Conservation (phyloP, 164 flowering plant species). For the Vitis vinifera region ASM3070453v1 NC_081815.1:632501-633000, state of each 20-base stretch:
- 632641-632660: not conserved
- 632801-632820: not conserved
- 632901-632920: slow-evolving; percentile 72
- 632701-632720: not conserved
- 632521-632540: too few species aligned
- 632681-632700: not conserved
- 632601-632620: too few species aligned
- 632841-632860: not conserved
- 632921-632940: slow-evolving; percentile 96
- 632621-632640: not conserved
- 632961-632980: slow-evolving; percentile 73
- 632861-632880: not conserved
- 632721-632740: too few species aligned
- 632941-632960: slow-evolving; percentile 98
- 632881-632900: not conserved
- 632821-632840: not conserved
- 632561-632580: too few species aligned
- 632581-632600: too few species aligned
- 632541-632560: too few species aligned
- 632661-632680: not conserved
- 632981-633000: not conserved
- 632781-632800: too few species aligned
- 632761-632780: too few species aligned
- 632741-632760: too few species aligned
- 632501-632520: too few species aligned